Conservation (phyloP, 2,329 filamentous ascomycete genomes). For the Chaetomium sp. region DNA sequence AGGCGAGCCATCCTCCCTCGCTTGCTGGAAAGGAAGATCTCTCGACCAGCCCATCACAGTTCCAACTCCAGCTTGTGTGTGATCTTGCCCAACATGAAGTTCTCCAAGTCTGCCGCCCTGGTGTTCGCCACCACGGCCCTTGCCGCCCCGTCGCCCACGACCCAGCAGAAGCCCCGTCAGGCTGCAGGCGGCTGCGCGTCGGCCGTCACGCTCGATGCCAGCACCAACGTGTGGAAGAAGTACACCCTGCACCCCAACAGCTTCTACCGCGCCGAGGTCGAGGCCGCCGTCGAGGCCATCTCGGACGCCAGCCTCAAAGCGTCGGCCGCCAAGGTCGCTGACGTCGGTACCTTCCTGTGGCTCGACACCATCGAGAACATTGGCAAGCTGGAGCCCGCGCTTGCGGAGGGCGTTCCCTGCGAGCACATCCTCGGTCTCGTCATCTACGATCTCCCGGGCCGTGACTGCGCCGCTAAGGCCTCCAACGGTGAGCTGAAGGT, state of each 20-base stretch:
- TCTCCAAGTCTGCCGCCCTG: conserved; percentile 41
- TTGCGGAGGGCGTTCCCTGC: conserved; percentile 44
- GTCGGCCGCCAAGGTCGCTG: conserved; percentile 42
- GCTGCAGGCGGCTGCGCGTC: conserved; percentile 40
- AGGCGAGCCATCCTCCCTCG: conserved; percentile 29
- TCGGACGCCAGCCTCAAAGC: conserved; percentile 38
- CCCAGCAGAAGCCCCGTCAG: conserved; percentile 37
- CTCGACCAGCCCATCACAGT: conserved; percentile 27
- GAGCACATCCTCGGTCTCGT: conserved; percentile 51
- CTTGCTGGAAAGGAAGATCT: conserved; percentile 15
- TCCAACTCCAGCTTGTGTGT: conserved; percentile 19
- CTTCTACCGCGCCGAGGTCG: conserved; percentile 44
- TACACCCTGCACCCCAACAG: conserved; percentile 47
- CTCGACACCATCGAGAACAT: conserved; percentile 46
- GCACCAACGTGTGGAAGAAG: conserved; percentile 43
- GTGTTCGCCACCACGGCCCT: conserved; percentile 42
- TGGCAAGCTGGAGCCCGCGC: conserved; percentile 42
- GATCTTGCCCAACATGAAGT: conserved; percentile 41
- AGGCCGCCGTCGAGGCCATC: conserved; percentile 40
- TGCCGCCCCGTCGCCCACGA: conserved; percentile 40
- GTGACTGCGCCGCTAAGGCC: conserved; percentile 64
- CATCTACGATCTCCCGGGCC: conserved; percentile 65
- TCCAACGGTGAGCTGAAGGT: conserved; percentile 65
- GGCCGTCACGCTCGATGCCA: conserved; percentile 44
- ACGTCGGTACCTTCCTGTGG: conserved; percentile 47